Base-by-base conservation (phyloP, 2,329 filamentous ascomycete genomes). In the Fusarium mangiferae region DNA sequence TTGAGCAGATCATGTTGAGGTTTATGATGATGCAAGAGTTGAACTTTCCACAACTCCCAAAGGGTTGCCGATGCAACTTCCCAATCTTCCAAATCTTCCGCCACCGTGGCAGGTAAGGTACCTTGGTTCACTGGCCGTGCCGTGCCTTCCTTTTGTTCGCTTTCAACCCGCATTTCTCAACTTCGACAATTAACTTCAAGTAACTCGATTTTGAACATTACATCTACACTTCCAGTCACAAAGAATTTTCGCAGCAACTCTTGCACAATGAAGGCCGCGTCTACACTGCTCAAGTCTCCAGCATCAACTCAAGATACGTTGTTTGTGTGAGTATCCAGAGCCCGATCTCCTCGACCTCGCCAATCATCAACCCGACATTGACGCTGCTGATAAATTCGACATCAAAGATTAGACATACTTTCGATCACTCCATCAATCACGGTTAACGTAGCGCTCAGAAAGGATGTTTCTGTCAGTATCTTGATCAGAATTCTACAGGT, bases 91-190 rank as follows among this genome's bases (percentile, higher is more conserved):
- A n/a, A n/a, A n/a, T n/a, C n/a, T n/a, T n/a, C n/a, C n/a, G n/a
- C n/a, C n/a, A n/a, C n/a, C n/a, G n/a, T n/a, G n/a, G n/a, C n/a
- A n/a, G n/a, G n/a, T n/a, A n/a, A n/a, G n/a, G n/a, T 57, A 26
- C 15, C 0, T 48, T 18, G 41, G 18, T 26, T 35, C 3, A 26
- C 11, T 14, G 17, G 6, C n/a, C n/a, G n/a, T n/a, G n/a, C n/a
- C n/a, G 15, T 14, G 14, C 24, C 20, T 59, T 33, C 35, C 17
- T 30, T 52, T 36, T 7, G 9, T 8, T 51, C 15, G 8, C 33
- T 24, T 51, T 24, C 33, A 58, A 8, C 15, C 22, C 38, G 35
- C 35, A 38, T 17, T n/a, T 54, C 11, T 26, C 4, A 13, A n/a
- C 20, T n/a, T 17, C 30, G 17, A 18, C 12, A 3, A 35, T n/a